Percentiles rank a stretch among this genome's conserved stretches.
Conservation (phyloP, 2,329 filamentous ascomycete genomes). For the Lomentospora prolificans region DNA sequence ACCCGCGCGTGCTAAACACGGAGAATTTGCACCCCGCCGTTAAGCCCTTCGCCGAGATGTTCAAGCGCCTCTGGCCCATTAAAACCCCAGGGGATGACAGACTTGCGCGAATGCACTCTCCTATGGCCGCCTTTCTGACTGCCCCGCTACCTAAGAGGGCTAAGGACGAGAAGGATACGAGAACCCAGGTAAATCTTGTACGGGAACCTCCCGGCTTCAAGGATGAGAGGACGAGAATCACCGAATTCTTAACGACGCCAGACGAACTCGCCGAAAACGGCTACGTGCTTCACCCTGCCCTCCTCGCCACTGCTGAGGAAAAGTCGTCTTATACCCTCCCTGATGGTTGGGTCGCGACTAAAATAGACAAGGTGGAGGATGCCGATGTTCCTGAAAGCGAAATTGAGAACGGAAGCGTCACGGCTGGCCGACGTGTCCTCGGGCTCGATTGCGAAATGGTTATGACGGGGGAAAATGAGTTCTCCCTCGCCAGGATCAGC, state of each 20-base stretch:
- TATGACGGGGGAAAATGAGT: slow-evolving; percentile 68
- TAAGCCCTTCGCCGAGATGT: slow-evolving; percentile 67
- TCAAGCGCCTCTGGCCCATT: slow-evolving; percentile 81
- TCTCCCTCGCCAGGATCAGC: slow-evolving; percentile 82
- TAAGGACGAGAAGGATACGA: slow-evolving; percentile 52
- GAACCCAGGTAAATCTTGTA: slow-evolving; percentile 48
- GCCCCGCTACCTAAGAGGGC: slow-evolving; percentile 60
- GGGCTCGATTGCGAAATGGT: slow-evolving; percentile 98
- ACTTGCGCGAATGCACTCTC: slow-evolving; percentile 73
- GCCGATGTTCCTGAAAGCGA: slow-evolving; percentile 58
- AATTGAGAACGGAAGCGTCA: slow-evolving; percentile 72
- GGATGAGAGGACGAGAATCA: slow-evolving; percentile 71
- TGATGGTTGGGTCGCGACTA: slow-evolving; percentile 75
- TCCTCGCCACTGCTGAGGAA: slow-evolving; percentile 33
- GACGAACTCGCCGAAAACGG: slow-evolving; percentile 75
- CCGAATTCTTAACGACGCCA: slow-evolving; percentile 61
- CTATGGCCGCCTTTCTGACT: slow-evolving; percentile 73
- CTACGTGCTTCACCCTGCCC: slow-evolving; percentile 73
- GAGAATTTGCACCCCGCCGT: slow-evolving; percentile 44
- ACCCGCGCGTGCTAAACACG: slow-evolving; percentile 41
- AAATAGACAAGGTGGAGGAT: slow-evolving; percentile 55
- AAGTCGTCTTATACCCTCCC: background rate
- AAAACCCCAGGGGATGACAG: slow-evolving; percentile 79
- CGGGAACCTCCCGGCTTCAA: slow-evolving; percentile 57
- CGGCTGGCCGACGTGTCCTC: slow-evolving; percentile 67